Conservation (phyloP, 164 flowering plant species). For the Magnolia changhungtana region DNA sequence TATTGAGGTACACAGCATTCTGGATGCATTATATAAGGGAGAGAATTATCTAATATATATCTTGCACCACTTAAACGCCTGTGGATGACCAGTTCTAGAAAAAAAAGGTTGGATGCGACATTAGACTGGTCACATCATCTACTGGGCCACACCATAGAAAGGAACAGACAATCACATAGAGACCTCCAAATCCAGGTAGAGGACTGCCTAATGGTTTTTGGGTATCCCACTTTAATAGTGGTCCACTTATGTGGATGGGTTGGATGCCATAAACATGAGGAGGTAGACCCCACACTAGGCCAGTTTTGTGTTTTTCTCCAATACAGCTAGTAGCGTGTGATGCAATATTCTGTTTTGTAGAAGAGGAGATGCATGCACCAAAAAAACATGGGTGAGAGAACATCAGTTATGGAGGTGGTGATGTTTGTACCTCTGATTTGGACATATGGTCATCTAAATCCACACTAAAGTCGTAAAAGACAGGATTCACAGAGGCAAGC, state of each 20-base stretch:
- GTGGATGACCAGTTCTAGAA: too few species aligned
- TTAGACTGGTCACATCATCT: too few species aligned
- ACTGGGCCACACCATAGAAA: too few species aligned
- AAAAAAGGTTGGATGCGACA: too few species aligned
- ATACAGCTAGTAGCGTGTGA: neutral
- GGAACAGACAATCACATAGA: too few species aligned
- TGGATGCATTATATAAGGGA: too few species aligned
- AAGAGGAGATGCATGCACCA: neutral
- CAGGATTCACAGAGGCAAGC: constrained; percentile 75
- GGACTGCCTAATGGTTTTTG: neutral
- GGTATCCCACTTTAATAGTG: neutral
- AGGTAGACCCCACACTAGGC: neutral
- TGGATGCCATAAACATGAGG: neutral
- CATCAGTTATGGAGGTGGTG: neutral
- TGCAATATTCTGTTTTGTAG: too few species aligned
- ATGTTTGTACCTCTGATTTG: constrained; percentile 30
- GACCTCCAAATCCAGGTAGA: neutral
- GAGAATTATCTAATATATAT: too few species aligned
- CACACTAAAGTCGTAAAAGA: constrained; percentile 53
- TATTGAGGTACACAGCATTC: too few species aligned
- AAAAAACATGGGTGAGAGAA: neutral
- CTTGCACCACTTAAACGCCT: too few species aligned
- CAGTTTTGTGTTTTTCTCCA: neutral
- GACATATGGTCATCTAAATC: constrained; percentile 47
- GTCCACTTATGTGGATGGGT: neutral